A percentile compares a stretch with the other conserved stretches of the same genome.
phyloP scores from a whole-genome alignment of 495 filamentous ascomycete species.

The Neurospora sublineolata region DNA sequence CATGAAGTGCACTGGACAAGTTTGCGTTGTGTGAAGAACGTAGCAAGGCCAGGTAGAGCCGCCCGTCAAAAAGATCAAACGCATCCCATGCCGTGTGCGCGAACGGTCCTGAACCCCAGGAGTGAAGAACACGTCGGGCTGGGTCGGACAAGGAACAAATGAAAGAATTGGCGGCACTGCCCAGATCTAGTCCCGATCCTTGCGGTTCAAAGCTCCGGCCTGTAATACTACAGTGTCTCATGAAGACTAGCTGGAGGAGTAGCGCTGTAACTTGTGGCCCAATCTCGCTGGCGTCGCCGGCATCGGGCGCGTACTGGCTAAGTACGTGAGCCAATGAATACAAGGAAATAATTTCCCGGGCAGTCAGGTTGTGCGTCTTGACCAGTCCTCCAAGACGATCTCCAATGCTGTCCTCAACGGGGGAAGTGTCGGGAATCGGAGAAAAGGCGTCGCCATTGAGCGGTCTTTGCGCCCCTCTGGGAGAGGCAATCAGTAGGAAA shows the following conservation, averaged over 20 bases:
- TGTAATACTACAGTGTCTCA: constrained; percentile 16
- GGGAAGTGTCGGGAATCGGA: background rate
- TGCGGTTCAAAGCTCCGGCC: constrained; percentile 13
- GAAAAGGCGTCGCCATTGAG: background rate
- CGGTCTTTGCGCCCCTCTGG: background rate
- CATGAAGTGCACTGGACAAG: constrained; percentile 8
- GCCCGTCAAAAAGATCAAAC: constrained; percentile 55
- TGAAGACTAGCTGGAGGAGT: constrained; percentile 19
- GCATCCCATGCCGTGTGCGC: constrained; percentile 32
- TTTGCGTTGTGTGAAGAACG: constrained; percentile 2
- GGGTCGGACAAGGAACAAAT: background rate
- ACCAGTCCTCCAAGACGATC: background rate
- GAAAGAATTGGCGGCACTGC: constrained; percentile 8
- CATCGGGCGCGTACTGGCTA: background rate
- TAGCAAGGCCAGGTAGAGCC: constrained; percentile 31
- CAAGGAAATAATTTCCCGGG: constrained; percentile 8
- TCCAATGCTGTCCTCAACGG: background rate
- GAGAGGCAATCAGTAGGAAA: background rate
- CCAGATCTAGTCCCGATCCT: background rate
- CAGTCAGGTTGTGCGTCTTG: constrained; percentile 1
- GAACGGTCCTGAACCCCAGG: constrained; percentile 3
- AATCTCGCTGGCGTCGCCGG: background rate
- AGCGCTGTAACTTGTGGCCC: constrained; percentile 13
- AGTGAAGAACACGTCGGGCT: background rate
- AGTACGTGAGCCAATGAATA: constrained; percentile 7